These are phyloP conservation scores for Penicillium coffeae DNA, from an alignment of 495 filamentous ascomycete species.

Conservation along the genomic window DNA sequence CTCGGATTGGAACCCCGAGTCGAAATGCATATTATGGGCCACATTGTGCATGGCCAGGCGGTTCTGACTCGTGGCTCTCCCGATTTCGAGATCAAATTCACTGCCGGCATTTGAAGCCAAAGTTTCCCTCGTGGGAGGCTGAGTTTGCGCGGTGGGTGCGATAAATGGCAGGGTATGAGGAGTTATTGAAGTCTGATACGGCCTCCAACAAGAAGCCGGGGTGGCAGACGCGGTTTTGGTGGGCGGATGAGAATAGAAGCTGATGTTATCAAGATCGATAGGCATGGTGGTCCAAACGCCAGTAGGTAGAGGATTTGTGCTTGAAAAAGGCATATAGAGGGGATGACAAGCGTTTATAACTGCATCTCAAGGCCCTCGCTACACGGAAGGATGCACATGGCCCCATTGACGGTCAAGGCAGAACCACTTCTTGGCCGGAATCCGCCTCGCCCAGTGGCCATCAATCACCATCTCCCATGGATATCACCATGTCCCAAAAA, in stretches of 20 bases:
- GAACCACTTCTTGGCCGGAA: neutral
- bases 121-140: neutral
- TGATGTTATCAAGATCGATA: neutral
- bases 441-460: neutral
- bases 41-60: neutral
- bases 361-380: neutral
- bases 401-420: neutral
- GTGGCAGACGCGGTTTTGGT: neutral
- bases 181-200: neutral
- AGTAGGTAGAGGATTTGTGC: neutral
- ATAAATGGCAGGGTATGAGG: neutral
- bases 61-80: neutral
- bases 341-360: neutral
- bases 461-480: neutral
- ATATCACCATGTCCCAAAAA: neutral
- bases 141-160: neutral
- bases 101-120: neutral
- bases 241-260: neutral
- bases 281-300: neutral
- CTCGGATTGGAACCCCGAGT: neutral
- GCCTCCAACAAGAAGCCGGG: neutral
- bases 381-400: neutral
- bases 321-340: neutral
- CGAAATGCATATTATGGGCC: neutral
- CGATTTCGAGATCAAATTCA: neutral